Conservation (phyloP, 2,329 filamentous ascomycete genomes). For the Colletotrichum kahawae region DNA sequence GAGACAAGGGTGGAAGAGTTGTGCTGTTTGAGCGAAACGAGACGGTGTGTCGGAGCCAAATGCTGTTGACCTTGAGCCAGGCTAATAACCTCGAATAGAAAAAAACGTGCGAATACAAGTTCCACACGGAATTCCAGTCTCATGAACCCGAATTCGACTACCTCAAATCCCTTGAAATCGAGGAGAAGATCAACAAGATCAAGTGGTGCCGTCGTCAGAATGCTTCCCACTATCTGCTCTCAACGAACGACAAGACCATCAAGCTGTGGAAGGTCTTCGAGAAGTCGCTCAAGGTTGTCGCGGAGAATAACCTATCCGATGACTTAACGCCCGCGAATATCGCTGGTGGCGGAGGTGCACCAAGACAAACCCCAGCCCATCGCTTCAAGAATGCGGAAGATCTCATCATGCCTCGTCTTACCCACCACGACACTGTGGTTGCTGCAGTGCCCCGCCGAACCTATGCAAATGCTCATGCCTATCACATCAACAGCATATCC, state of each 20-base stretch:
- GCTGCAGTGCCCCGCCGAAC: slow-evolving; percentile 94
- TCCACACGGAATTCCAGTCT: slow-evolving; percentile 99
- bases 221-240: slow-evolving; percentile 96
- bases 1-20: slow-evolving; percentile 85
- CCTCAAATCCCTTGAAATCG: slow-evolving; percentile 97
- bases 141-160: slow-evolving; percentile 99
- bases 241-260: slow-evolving; percentile 99
- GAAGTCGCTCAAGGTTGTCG: slow-evolving; percentile 98
- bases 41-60: slow-evolving; percentile 68
- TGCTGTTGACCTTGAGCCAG: not conserved
- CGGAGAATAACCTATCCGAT: slow-evolving; percentile 97
- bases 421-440: slow-evolving; percentile 97
- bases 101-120: slow-evolving; percentile 99
- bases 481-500: slow-evolving; percentile 99
- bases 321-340: slow-evolving; percentile 82
- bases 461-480: slow-evolving; percentile 97
- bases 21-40: slow-evolving; percentile 93
- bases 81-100: slow-evolving; percentile 67
- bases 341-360: slow-evolving; percentile 77
- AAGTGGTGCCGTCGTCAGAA: slow-evolving; percentile 99
- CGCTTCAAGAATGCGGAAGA: slow-evolving; percentile 82
- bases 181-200: slow-evolving; percentile 99
- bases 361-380: slow-evolving; percentile 72
- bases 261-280: slow-evolving; percentile 99
- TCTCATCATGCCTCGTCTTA: slow-evolving; percentile 92